These are phyloP conservation scores for Rachicladosporium sp. DNA, from an alignment of 2,329 filamentous ascomycete genomes.

Conservation along the genomic window DNA sequence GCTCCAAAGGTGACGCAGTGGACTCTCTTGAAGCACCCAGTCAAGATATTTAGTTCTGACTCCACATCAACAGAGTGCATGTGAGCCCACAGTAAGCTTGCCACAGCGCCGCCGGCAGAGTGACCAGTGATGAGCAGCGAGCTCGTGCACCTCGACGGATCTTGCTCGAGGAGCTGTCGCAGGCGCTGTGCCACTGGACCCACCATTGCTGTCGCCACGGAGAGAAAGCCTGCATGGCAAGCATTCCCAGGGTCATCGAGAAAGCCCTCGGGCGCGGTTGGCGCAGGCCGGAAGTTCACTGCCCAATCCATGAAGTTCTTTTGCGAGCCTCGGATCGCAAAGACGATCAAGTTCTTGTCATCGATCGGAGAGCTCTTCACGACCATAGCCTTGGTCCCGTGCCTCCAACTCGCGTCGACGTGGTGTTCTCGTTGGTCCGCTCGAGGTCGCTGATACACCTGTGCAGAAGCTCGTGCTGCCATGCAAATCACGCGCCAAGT, in stretches of 20 bases:
- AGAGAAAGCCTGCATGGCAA: conserved; percentile 70
- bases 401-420: conserved; percentile 56
- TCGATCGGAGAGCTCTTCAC: conserved; percentile 72
- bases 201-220: conserved; percentile 64
- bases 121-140: conserved; percentile 77
- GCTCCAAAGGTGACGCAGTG: conserved; percentile 82
- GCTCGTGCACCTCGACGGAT: conserved; percentile 52
- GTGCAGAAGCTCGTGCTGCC: conserved; percentile 64
- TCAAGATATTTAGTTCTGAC: conserved; percentile 59
- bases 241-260: conserved; percentile 66
- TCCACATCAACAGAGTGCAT: conserved; percentile 54
- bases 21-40: conserved; percentile 59
- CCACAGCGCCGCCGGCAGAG: conserved; percentile 74
- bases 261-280: conserved; percentile 54
- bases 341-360: conserved; percentile 64
- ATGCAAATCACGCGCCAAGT: conserved; percentile 68
- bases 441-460: conserved; percentile 56
- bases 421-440: conserved; percentile 55
- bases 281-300: conserved; percentile 63
- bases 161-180: conserved; percentile 56
- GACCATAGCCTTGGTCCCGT: conserved; percentile 74
- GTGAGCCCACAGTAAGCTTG: conserved; percentile 66
- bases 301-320: conserved; percentile 70
- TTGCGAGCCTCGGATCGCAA: conserved; percentile 70
- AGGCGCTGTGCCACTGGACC: conserved; percentile 58